A percentile compares a stretch with the other conserved stretches of the same genome.
phyloP scores from a whole-genome alignment of 2,329 filamentous ascomycete species.

The Triangularia verruculosa region DNA sequence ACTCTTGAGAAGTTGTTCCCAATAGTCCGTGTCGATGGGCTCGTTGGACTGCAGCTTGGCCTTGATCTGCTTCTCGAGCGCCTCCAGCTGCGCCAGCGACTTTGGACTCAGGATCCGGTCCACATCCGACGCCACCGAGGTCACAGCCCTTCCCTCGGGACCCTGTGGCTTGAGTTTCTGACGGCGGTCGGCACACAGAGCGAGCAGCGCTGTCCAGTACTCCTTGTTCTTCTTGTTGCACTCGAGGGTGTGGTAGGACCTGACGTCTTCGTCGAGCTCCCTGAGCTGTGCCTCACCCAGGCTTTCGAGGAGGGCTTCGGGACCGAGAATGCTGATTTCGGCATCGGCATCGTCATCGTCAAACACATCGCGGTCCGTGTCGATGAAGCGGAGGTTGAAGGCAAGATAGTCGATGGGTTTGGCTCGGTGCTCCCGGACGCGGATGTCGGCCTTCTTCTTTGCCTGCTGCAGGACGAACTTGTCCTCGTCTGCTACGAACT shows the following conservation, averaged over 20 bases:
- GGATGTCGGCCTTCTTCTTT: conserved; percentile 96
- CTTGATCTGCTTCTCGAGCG: conserved; percentile 81
- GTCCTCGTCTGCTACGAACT: conserved; percentile 93
- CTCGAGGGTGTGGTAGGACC: conserved; percentile 77
- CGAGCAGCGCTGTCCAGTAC: conserved; percentile 89
- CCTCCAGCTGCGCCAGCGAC: conserved; percentile 79
- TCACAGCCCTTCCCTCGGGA: conserved; percentile 70
- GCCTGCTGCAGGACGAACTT: conserved; percentile 93
- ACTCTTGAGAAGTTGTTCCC: conserved; percentile 86
- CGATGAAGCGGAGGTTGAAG: conserved; percentile 84
- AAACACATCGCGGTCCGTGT: conserved; percentile 77
- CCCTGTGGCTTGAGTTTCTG: conserved; percentile 60
- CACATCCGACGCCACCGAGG: conserved; percentile 81
- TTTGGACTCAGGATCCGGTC: conserved; percentile 85
- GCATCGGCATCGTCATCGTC: conserved; percentile 78
- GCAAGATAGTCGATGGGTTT: conserved; percentile 92
- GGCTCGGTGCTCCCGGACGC: conserved; percentile 85
- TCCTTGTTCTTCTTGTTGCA: conserved; percentile 72
- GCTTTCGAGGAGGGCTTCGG: conserved; percentile 74
- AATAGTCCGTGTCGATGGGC: conserved; percentile 94
- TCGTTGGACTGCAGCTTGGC: conserved; percentile 84
- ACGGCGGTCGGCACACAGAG: conserved; percentile 74
- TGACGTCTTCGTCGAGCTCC: conserved; percentile 79
- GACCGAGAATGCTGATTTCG: conserved; percentile 72
- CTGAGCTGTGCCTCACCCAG: conserved; percentile 64